These are phyloP conservation scores for Cladosporium sp. DNA, from an alignment of 2,329 filamentous ascomycete genomes.

Conservation along the genomic window DNA sequence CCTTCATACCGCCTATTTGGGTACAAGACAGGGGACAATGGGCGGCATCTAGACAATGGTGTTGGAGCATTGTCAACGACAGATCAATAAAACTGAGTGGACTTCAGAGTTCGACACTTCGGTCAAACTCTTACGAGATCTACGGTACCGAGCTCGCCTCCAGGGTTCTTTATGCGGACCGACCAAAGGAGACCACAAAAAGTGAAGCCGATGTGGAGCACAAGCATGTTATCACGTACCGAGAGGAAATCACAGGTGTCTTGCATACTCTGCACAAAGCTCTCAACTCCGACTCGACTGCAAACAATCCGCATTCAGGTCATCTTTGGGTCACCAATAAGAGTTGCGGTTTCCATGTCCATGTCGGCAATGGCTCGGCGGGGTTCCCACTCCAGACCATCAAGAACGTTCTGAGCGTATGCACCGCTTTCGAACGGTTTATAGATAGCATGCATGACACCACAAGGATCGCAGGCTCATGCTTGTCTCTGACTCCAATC, in stretches of 20 bases:
- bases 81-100: neutral
- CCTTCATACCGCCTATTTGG: neutral
- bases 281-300: neutral
- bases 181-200: neutral
- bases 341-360: conserved; percentile 18
- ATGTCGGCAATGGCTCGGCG: conserved; percentile 14
- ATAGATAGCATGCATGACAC: conserved; percentile 18
- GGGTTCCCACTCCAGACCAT: conserved; percentile 14
- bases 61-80: neutral
- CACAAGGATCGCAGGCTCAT: conserved; percentile 2
- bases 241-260: neutral
- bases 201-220: neutral
- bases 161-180: neutral
- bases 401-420: conserved; percentile 18
- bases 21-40: neutral
- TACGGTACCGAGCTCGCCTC: neutral
- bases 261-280: neutral
- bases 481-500: neutral
- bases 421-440: conserved; percentile 17
- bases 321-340: neutral
- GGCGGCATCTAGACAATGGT: neutral
- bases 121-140: neutral
- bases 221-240: neutral
- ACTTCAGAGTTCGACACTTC: neutral
- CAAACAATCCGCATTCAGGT: neutral